phyloP scores from a whole-genome alignment of 2,329 filamentous ascomycete genomes.

The Thyridium curvatum region DNA sequence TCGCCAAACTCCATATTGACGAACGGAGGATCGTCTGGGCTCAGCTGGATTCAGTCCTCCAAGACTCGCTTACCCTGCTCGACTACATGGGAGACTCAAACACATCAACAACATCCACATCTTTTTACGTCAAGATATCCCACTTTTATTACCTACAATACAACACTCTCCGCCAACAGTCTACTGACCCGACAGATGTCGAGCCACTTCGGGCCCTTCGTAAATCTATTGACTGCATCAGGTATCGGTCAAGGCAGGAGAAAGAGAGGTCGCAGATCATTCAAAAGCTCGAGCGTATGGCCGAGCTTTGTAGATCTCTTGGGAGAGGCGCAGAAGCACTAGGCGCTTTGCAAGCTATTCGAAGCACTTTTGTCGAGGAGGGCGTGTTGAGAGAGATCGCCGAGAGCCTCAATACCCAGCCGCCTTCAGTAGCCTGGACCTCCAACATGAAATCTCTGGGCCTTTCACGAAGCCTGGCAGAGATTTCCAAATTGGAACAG shows the following conservation, averaged over 20 bases:
- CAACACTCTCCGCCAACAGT: slow-evolving; percentile 39
- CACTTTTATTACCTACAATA: slow-evolving; percentile 65
- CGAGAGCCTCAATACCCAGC: slow-evolving; percentile 36
- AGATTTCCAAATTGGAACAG: slow-evolving; percentile 52
- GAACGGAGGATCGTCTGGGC: slow-evolving; percentile 44
- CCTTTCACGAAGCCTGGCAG: slow-evolving; percentile 53
- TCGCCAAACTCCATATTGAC: slow-evolving; percentile 47
- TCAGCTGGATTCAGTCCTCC: slow-evolving; percentile 47
- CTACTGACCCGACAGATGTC: slow-evolving; percentile 30
- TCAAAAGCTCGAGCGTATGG: slow-evolving; percentile 61
- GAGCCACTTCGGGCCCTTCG: slow-evolving; percentile 50
- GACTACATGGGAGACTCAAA: slow-evolving; percentile 42
- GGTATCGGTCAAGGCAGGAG: slow-evolving; percentile 45
- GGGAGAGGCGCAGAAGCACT: slow-evolving; percentile 52
- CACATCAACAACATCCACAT: slow-evolving; percentile 13
- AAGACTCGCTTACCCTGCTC: slow-evolving; percentile 48
- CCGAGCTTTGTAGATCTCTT: slow-evolving; percentile 48
- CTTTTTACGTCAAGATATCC: slow-evolving; percentile 60
- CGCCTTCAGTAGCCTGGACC: slow-evolving; percentile 49
- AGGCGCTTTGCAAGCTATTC: slow-evolving; percentile 52
- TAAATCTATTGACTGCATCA: slow-evolving; percentile 57
- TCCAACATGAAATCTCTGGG: slow-evolving; percentile 39
- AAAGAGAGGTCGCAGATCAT: slow-evolving; percentile 53
- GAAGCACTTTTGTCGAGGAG: slow-evolving; percentile 53
- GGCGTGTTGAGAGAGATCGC: slow-evolving; percentile 51